Conservation (phyloP, 139 green algal species). For the Raphidocelis subcapitata region DNA sequence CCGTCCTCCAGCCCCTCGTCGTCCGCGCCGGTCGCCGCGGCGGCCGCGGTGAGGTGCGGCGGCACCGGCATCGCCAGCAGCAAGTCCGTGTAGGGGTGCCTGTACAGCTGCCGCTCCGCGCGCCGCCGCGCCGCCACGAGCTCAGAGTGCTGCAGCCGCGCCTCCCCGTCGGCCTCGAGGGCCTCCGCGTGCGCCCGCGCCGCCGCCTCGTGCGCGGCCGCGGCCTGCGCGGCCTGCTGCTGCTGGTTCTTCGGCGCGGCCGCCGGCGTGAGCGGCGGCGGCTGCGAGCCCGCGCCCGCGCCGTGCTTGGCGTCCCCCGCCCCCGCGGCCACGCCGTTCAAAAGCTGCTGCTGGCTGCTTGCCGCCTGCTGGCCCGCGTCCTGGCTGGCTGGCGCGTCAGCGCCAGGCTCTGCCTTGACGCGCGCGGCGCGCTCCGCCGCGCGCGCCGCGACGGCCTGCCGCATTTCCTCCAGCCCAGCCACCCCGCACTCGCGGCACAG, state of each 20-base stretch:
- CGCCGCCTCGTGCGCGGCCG: not conserved
- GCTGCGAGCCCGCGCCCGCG: no score
- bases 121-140: conserved; percentile 27
- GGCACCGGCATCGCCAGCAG: conserved; percentile 44
- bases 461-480: no score
- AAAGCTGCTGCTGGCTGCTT: not conserved
- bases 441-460: not conserved
- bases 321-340: no score
- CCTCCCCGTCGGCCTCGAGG: not conserved
- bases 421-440: not conserved
- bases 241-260: not conserved
- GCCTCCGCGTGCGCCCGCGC: not conserved
- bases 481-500: no score
- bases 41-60: conserved; percentile 7
- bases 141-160: not conserved
- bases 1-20: not conserved
- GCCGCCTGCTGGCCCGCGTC: no score
- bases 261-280: conserved; percentile 3
- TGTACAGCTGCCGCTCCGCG: conserved; percentile 15
- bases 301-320: no score
- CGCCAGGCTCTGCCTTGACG: not conserved
- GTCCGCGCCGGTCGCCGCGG: conserved; percentile 13
- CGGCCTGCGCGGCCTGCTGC: not conserved
- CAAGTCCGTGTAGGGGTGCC: conserved; percentile 61
- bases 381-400: no score